These are phyloP conservation scores for Graphiopsis chlorocephala DNA, from an alignment of 2,329 filamentous ascomycete species.

Conservation along the genomic window DNA sequence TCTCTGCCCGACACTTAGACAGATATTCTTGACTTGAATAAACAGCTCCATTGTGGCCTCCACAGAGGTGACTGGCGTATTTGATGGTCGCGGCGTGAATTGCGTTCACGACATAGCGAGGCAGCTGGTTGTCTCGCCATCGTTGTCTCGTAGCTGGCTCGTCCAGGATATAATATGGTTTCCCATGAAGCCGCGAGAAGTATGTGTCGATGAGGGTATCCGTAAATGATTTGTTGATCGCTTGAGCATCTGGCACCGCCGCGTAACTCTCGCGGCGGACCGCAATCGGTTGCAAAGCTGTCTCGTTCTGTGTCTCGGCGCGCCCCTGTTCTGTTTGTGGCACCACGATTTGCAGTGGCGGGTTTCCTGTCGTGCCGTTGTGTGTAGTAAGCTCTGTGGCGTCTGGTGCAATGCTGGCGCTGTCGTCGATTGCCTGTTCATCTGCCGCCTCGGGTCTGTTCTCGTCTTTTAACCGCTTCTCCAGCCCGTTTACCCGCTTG, in stretches of 20 bases:
- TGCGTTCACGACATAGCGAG: constrained; percentile 50
- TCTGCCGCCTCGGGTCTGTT: constrained; percentile 13
- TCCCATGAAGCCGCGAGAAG: constrained; percentile 75
- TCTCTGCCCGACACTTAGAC: constrained; percentile 62
- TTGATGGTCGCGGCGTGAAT: constrained; percentile 55
- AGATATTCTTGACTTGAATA: constrained; percentile 71
- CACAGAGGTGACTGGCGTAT: constrained; percentile 64
- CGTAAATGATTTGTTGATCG: constrained; percentile 22
- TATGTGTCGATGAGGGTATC: constrained; percentile 64
- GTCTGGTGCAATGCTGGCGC: constrained; percentile 7
- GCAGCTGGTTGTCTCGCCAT: constrained; percentile 65
- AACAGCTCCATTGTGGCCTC: constrained; percentile 65
- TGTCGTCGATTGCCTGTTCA: constrained; percentile 12
- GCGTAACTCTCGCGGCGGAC: constrained; percentile 11
- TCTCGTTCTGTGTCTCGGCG: background rate
- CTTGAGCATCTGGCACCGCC: constrained; percentile 5
- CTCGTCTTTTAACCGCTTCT: constrained; percentile 65
- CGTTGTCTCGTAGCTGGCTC: constrained; percentile 71
- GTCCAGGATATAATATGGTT: constrained; percentile 78
- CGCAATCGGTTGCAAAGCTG: background rate
- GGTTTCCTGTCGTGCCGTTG: background rate
- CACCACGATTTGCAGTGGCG: background rate
- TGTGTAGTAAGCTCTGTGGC: background rate
- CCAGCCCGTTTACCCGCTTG: constrained; percentile 80
- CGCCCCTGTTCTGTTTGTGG: background rate